Base-by-base conservation (phyloP, 2,329 filamentous ascomycete species). In the Diaporthe sp. region DNA sequence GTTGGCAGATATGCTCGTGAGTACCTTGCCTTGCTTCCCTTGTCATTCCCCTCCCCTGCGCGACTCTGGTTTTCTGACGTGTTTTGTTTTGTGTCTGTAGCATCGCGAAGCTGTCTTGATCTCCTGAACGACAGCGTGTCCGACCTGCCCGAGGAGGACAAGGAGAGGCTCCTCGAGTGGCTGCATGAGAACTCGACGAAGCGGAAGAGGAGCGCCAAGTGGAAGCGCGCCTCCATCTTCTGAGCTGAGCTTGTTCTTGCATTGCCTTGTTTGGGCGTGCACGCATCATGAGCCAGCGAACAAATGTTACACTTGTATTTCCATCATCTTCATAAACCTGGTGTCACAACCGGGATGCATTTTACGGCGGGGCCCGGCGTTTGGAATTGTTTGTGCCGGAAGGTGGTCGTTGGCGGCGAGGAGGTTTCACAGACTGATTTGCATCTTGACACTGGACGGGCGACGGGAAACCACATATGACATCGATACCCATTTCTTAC, bases 1-100 rank as follows among this genome's bases (percentile, higher is more conserved):
- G 77, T 82, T 12, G 81, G 81, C 71, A 77, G 79, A 17, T 73
- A 82, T 59, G 80, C 84, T 66, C 84, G 84, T 86, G 78, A 78
- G 84, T 80, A 7, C 15, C 22, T n/a, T 50, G 78, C 5, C 30
- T 42, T 27, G 10, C 13, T n/a, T 17, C 27, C 17, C 30, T 25
- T 37, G 37, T 4, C 55, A 30, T 19, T 9, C 4, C 8, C 19
- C 3, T 55, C n/a, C 17, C 17, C 51, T 30, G 5, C 10, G 30
- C 19, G 12, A n/a, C n/a, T 17, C 37, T 22, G 10, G 22, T 25
- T 32, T 8, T 8, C 69, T 74, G 44, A 74, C n/a, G 7, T 19
- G 7, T 15, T 9, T 5, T 8, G n/a, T 4, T 39, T 17, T 42
- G 37, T 37, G 37, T 25, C 22, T 50, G 6, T 30, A 82, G 80